A percentile compares a stretch with the other conserved stretches of the same genome.
Conservation (phyloP, 371 early-diverging fungal species). For the Mortierella sp. region DNA sequence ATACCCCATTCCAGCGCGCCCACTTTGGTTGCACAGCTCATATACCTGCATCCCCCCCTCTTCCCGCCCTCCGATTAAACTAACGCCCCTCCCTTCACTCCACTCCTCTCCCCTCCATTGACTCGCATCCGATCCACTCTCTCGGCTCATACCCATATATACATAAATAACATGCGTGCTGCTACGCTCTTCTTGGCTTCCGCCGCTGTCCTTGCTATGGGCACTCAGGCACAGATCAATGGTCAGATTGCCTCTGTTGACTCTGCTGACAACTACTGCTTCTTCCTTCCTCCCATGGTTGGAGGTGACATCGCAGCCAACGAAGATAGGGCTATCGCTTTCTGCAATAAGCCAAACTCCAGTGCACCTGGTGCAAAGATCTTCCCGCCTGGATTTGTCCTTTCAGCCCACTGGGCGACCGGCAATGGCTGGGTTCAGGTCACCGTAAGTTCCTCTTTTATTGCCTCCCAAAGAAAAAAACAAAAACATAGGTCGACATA, state of each 20-base stretch:
- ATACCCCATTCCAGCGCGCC: conserved; percentile 30
- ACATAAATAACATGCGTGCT: conserved; percentile 24
- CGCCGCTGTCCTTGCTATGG: conserved; percentile 38
- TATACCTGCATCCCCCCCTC: background rate
- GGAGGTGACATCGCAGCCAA: conserved; percentile 66
- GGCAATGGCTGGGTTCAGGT: conserved; percentile 63
- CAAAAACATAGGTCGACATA: background rate
- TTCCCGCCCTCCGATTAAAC: background rate
- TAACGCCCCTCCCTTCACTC: background rate
- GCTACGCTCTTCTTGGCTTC: conserved; percentile 43
- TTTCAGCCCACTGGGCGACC: conserved; percentile 61
- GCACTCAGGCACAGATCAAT: conserved; percentile 44
- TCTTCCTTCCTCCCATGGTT: conserved; percentile 71
- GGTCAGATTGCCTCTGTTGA: conserved; percentile 51
- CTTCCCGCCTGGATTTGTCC: conserved; percentile 69
- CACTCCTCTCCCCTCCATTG: background rate
- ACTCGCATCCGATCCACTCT: background rate
- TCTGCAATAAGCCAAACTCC: conserved; percentile 61
- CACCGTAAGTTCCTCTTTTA: conserved; percentile 42
- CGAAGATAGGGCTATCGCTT: conserved; percentile 67
- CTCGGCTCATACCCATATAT: background rate
- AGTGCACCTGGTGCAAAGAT: conserved; percentile 60
- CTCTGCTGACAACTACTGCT: conserved; percentile 58
- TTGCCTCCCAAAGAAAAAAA: no score
- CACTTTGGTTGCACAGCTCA: conserved; percentile 12